A percentile compares a stretch with the other conserved stretches of the same genome.
These are phyloP conservation scores for Eutrema salsugineum DNA, from an alignment of 441 rosid species.

Conservation along the genomic window DNA sequence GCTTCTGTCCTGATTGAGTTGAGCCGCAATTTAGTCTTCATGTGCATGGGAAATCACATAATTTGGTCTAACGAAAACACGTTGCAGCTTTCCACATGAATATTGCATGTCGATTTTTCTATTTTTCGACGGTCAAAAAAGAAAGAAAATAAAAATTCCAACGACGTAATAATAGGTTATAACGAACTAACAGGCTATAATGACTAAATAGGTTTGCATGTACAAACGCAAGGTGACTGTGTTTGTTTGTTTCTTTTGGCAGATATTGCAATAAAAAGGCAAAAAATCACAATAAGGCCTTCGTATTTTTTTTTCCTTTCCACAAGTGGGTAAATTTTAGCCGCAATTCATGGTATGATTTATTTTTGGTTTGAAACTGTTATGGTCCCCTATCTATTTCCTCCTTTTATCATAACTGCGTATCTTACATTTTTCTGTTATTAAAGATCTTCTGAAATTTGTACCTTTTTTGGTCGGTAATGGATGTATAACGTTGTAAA, in stretches of 20 bases:
- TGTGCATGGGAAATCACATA: slow-evolving; percentile 20
- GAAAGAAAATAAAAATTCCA: background rate
- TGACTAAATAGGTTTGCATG: background rate
- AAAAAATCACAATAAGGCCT: background rate
- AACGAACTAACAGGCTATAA: slow-evolving; percentile 13
- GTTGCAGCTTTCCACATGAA: slow-evolving; percentile 1
- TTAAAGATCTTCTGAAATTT: slow-evolving; percentile 21
- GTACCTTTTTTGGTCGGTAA: slow-evolving; percentile 1
- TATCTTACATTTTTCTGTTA: slow-evolving; percentile 16
- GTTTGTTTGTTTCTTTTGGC: slow-evolving; percentile 12
- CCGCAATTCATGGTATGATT: slow-evolving; percentile 10
- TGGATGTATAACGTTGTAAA: slow-evolving; percentile 1
- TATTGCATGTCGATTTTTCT: slow-evolving; percentile 3
- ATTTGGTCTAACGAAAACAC: slow-evolving; percentile 6
- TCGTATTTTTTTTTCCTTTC: background rate
- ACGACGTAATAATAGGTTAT: slow-evolving; percentile 10
- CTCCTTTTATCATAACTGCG: slow-evolving; percentile 21
- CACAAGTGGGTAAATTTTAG: slow-evolving; percentile 7
- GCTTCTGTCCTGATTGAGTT: background rate
- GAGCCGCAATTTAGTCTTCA: slow-evolving; percentile 12
- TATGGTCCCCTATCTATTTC: slow-evolving; percentile 22
- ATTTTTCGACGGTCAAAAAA: background rate
- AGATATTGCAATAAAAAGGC: background rate
- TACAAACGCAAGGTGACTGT: background rate
- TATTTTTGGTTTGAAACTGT: slow-evolving; percentile 8